Evolutionary conservation across 495 filamentous ascomycete genomes (phyloP).

Genomic region (Aspergillus bridgeri): DNA sequence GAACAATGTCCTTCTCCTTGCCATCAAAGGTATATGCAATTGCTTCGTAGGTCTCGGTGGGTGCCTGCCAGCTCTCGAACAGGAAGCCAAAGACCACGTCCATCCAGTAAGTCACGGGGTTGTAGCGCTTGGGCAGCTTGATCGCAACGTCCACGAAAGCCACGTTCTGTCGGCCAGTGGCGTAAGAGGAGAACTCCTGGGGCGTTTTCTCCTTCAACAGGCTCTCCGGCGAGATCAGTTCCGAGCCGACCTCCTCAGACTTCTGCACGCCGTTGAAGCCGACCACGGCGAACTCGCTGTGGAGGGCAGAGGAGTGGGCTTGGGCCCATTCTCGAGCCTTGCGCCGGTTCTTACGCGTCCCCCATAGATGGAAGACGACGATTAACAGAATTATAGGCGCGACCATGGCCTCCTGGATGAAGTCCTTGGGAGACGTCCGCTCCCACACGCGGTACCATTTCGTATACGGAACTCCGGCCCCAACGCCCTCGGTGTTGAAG

Average conservation of each 20-base stretch:
- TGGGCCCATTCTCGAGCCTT: slow-evolving; percentile 79
- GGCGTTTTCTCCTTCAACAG: slow-evolving; percentile 78
- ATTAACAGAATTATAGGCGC: slow-evolving; percentile 69
- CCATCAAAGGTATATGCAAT: slow-evolving; percentile 86
- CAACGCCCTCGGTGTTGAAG: slow-evolving; percentile 45
- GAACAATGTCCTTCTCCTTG: slow-evolving; percentile 73
- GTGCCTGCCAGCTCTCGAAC: slow-evolving; percentile 66
- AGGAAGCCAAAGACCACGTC: slow-evolving; percentile 72
- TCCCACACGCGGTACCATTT: slow-evolving; percentile 98
- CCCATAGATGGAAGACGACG: slow-evolving; percentile 77
- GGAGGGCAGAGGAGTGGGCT: slow-evolving; percentile 65
- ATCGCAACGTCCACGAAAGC: slow-evolving; percentile 85
- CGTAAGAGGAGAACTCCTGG: slow-evolving; percentile 82
- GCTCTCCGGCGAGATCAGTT: slow-evolving; percentile 50
- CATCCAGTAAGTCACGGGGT: slow-evolving; percentile 68
- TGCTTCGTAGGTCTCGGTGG: slow-evolving; percentile 69
- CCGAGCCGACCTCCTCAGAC: slow-evolving; percentile 36
- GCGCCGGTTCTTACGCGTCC: slow-evolving; percentile 71
- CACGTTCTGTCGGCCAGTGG: slow-evolving; percentile 89
- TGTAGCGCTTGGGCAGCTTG: slow-evolving; percentile 82
- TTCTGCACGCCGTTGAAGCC: slow-evolving; percentile 60
- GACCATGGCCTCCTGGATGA: slow-evolving; percentile 82
- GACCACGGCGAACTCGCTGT: slow-evolving; percentile 83
- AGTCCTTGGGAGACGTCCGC: slow-evolving; percentile 74
- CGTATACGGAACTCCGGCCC: slow-evolving; percentile 63